Percentiles rank a stretch among this genome's conserved stretches.
Conservation (phyloP, 2,329 filamentous ascomycete genomes). For the Cladosporium oxysporum region DNA sequence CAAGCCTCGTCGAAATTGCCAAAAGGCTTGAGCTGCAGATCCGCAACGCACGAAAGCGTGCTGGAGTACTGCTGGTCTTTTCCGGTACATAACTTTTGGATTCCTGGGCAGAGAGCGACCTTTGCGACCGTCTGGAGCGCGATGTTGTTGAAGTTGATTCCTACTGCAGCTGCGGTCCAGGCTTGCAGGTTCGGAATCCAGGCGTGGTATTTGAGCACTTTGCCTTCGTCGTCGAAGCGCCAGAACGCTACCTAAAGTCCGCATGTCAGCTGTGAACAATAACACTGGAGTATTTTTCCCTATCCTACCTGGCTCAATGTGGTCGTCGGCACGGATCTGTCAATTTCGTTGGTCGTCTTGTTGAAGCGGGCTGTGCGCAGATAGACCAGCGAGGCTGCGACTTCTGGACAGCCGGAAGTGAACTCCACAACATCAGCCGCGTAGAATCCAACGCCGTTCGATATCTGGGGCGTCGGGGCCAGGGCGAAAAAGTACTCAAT, state of each 20-base stretch:
- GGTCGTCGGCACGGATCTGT: conserved; percentile 19
- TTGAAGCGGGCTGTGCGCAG: conserved; percentile 22
- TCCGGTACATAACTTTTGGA: conserved; percentile 41
- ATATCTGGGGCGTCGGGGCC: conserved; percentile 36
- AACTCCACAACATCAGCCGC: conserved; percentile 30
- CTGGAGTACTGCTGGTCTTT: conserved; percentile 41
- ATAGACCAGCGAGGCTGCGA: conserved; percentile 28
- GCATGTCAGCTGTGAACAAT: not conserved
- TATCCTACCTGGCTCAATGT: not conserved
- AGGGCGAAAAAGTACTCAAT: conserved; percentile 51
- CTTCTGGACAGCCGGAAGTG: conserved; percentile 26
- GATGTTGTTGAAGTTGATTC: conserved; percentile 29
- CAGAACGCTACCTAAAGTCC: conserved; percentile 44
- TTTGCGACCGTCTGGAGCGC: conserved; percentile 36
- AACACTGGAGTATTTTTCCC: not conserved
- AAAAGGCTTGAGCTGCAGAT: conserved; percentile 39
- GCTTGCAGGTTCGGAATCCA: conserved; percentile 47
- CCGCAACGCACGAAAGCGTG: conserved; percentile 35
- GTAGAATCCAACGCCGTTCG: conserved; percentile 28
- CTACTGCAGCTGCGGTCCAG: conserved; percentile 38
- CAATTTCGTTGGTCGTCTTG: conserved; percentile 21
- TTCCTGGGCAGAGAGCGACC: conserved; percentile 38
- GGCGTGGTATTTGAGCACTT: conserved; percentile 47
- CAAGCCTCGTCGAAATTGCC: conserved; percentile 47
- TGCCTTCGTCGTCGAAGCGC: conserved; percentile 48